These are phyloP conservation scores for Rhynchospora breviuscula DNA, from an alignment of 176 grass and related monocot genomes.

Conservation along the genomic window DNA sequence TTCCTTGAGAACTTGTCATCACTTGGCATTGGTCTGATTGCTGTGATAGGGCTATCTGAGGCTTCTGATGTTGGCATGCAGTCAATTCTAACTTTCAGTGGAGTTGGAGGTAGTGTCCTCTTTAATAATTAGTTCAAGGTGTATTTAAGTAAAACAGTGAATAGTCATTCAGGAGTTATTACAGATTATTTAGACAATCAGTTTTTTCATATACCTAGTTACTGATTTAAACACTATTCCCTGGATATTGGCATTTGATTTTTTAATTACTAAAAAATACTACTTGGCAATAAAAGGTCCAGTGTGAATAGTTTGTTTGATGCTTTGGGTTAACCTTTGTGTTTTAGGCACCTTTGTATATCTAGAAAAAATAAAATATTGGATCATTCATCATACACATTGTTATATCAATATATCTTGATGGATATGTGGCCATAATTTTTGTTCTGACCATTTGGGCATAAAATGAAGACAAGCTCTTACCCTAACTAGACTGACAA, in stretches of 20 bases:
- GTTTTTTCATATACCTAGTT: background rate
- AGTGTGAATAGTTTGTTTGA: background rate
- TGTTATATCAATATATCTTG: background rate
- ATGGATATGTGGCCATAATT: background rate
- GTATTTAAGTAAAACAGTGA: background rate
- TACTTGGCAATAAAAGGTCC: background rate
- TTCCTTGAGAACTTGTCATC: constrained; percentile 63
- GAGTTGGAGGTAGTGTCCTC: constrained; percentile 72
- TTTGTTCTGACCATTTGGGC: background rate
- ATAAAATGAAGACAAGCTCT: background rate
- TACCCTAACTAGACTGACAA: background rate
- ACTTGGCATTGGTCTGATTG: constrained; percentile 58
- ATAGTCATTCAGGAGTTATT: background rate
- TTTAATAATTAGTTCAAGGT: background rate
- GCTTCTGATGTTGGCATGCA: constrained; percentile 70
- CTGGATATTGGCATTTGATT: background rate
- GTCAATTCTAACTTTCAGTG: constrained; percentile 91
- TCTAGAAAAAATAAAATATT: background rate
- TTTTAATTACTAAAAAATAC: background rate
- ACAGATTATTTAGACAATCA: background rate
- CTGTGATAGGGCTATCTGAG: constrained; percentile 74
- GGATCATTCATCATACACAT: background rate
- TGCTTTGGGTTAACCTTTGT: background rate
- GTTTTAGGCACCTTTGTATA: background rate
- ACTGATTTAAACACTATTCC: no score